Percentiles rank a stretch among this genome's conserved stretches.
Conservation (phyloP, 2,329 filamentous ascomycete species). For the Aspergillus pseudotamarii region DNA sequence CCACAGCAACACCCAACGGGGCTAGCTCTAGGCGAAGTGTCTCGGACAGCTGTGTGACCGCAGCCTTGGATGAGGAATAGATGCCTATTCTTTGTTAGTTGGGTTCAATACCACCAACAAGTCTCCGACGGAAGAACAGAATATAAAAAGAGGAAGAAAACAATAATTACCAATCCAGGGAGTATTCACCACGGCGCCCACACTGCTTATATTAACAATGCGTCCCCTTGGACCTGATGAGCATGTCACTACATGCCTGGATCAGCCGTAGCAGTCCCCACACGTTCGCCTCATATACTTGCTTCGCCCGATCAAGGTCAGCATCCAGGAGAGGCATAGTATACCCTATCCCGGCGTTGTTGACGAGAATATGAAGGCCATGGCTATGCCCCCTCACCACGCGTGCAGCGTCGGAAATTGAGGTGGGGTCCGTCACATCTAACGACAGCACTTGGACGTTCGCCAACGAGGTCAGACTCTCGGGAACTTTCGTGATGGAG, state of each 20-base stretch:
- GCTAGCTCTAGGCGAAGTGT: too few relatives aligned
- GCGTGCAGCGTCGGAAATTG: slow-evolving; percentile 20
- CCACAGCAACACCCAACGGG: too few relatives aligned
- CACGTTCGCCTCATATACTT: slow-evolving; percentile 38
- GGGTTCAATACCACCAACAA: too few relatives aligned
- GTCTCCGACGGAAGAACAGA: too few relatives aligned
- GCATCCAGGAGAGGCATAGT: slow-evolving; percentile 30
- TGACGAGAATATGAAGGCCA: slow-evolving; percentile 41
- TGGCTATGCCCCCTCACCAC: slow-evolving; percentile 19
- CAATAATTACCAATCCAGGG: not conserved
- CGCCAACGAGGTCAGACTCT: slow-evolving; percentile 22
- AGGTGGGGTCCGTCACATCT: slow-evolving; percentile 20
- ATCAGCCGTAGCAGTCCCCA: slow-evolving; percentile 29
- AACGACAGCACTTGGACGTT: slow-evolving; percentile 7
- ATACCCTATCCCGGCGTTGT: slow-evolving; percentile 42
- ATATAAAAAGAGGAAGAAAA: too few relatives aligned
- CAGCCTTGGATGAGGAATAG: too few relatives aligned
- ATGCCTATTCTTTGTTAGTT: too few relatives aligned
- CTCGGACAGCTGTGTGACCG: too few relatives aligned
- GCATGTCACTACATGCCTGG: slow-evolving; percentile 27
- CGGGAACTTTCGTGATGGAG: slow-evolving; percentile 33
- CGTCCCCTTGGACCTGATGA: slow-evolving; percentile 26
- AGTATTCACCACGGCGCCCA: not conserved
- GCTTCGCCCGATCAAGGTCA: slow-evolving; percentile 25
- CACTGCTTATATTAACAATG: slow-evolving; percentile 6